Base-by-base conservation (phyloP, 805 yeast genomes). In the Wickerhamomyces tratensis region DNA sequence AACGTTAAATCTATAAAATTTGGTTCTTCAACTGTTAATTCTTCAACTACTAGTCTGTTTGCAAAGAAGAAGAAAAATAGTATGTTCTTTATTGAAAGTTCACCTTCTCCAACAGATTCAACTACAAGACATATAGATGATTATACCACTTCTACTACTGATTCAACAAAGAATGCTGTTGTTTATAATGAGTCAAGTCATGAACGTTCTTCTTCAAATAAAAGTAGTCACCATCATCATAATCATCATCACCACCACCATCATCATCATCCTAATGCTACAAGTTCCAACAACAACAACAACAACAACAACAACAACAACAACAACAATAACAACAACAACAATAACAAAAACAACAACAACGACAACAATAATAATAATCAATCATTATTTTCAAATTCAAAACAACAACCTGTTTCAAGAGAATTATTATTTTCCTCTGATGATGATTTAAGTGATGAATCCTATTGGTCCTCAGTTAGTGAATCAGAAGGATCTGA, bases 391-490 rank as follows among this genome's bases (percentile, higher is more conserved):
- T 56, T 56, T 42, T 34, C 41, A 9, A 50, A 40, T 5, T 20
- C 20, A 20, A 46, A 42, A 36, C 31, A 45, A 10, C 42, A 46
- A 41, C 43, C 41, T 9, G 40, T 53, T 8, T 26, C 41, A 25
- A 37, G 37, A n/a, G 42, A 40, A 20, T 12, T 37, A 15, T 47
- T 61, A 41, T 67, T 64, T 44, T 63, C 67, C 0, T 64, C 69
- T 2, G 69, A 64, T 39, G 68, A 63, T 9, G 58, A 60, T 10
- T 57, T 65, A 30, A 57, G 63, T 13, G 69, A 68, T 36, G 72
- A 64, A 41, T 63, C 69, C 20, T 73, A 68, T 40, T 69, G 68
- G 69, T 63, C 67, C 0, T 61, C 67, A 1, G 39, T 64, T 43
- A 53, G 61, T 34, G 49, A 45, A 6, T 42, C 44, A n/a, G 64